Conservation (phyloP, 2,329 filamentous ascomycete species). For the Claviceps monticola region DNA sequence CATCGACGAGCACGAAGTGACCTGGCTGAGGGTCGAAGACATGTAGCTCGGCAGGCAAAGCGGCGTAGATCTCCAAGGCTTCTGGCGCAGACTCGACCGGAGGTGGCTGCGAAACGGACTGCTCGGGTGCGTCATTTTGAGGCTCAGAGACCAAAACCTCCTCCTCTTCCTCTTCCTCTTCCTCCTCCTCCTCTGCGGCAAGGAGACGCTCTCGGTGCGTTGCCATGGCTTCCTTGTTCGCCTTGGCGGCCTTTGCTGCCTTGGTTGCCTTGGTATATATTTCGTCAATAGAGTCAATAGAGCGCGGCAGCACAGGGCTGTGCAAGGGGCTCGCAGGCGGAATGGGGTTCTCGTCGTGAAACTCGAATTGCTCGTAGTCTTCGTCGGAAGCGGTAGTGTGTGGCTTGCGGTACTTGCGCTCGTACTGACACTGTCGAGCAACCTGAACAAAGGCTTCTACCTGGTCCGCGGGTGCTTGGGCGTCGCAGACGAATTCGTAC, state of each 20-base stretch:
- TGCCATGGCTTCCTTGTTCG: conserved; percentile 25
- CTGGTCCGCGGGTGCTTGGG: conserved; percentile 52
- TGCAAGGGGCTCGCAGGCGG: conserved; percentile 50
- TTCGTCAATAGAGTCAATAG: conserved; percentile 42
- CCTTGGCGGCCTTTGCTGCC: conserved; percentile 19
- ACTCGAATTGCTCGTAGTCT: conserved; percentile 73
- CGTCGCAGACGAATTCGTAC: conserved; percentile 96
- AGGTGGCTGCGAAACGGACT: not conserved
- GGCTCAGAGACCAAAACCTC: conserved; percentile 11
- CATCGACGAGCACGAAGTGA: conserved; percentile 71
- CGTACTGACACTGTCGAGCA: conserved; percentile 90
- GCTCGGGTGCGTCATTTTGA: not conserved
- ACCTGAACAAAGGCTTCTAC: conserved; percentile 70
- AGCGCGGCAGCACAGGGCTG: conserved; percentile 40
- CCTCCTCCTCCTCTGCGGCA: conserved; percentile 9
- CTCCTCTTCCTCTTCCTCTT: too few relatives aligned
- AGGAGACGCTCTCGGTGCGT: conserved; percentile 28
- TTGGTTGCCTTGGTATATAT: conserved; percentile 39
- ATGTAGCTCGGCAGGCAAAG: conserved; percentile 74
- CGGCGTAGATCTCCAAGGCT: conserved; percentile 56
- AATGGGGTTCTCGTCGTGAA: conserved; percentile 50
- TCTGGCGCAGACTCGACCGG: conserved; percentile 37
- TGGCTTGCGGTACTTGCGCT: conserved; percentile 77
- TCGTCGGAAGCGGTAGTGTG: conserved; percentile 67
- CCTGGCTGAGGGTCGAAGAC: conserved; percentile 83